phyloP scores from a whole-genome alignment of 2,329 filamentous ascomycete species.

The Arthrobotrys entomopaga region DNA sequence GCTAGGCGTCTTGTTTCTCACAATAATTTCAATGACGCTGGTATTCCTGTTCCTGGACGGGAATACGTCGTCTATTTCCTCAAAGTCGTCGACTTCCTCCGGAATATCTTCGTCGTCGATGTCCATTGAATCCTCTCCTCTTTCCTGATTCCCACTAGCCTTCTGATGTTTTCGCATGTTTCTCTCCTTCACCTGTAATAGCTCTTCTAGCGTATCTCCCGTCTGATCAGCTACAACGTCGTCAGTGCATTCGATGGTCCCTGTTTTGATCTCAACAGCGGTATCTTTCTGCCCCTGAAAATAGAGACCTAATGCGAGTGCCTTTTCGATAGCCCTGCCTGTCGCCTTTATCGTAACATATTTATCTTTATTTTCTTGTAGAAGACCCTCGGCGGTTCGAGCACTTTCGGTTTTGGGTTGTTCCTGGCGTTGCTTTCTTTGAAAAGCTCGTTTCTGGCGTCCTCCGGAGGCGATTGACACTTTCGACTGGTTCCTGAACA shows the following conservation, averaged over 20 bases:
- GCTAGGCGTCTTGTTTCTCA: conserved; percentile 39
- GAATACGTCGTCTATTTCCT: conserved; percentile 51
- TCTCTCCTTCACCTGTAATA: conserved; percentile 46
- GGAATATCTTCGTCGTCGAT: conserved; percentile 38
- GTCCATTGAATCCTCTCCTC: conserved; percentile 41
- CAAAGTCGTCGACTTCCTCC: conserved; percentile 42
- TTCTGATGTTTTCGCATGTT: conserved; percentile 8
- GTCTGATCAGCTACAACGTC: conserved; percentile 68
- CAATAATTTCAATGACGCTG: conserved; percentile 51
- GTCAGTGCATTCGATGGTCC: conserved; percentile 73
- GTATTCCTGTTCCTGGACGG: conserved; percentile 47
- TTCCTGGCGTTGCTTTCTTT: conserved; percentile 52
- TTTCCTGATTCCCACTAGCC: not conserved
- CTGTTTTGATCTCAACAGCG: conserved; percentile 70
- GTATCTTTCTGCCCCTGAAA: conserved; percentile 73
- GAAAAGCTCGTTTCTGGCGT: conserved; percentile 40
- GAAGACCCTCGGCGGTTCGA: conserved; percentile 1
- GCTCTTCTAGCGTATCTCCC: conserved; percentile 56
- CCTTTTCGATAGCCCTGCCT: conserved; percentile 73
- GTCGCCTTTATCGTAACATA: conserved; percentile 72
- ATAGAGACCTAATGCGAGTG: conserved; percentile 71
- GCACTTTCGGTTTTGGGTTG: conserved; percentile 57
- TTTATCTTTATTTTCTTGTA: conserved; percentile 61
- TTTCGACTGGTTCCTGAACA: conserved; percentile 66
- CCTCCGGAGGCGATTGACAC: conserved; percentile 61